Conservation (phyloP, 2,329 filamentous ascomycete genomes). For the Sporothrix inflata region DNA sequence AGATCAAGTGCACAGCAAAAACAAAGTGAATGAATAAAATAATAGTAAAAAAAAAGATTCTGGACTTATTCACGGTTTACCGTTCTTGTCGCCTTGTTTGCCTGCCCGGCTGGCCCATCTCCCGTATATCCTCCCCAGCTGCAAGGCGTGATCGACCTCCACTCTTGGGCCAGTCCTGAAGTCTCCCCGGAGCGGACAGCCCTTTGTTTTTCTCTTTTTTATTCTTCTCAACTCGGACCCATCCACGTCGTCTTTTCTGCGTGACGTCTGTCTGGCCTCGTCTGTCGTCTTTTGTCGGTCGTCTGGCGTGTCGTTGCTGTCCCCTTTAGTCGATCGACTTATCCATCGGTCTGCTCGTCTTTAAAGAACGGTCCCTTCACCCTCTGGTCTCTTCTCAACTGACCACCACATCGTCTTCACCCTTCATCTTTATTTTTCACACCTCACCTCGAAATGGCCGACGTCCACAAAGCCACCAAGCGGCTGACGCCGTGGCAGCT, state of each 20-base stretch:
- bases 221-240: background rate
- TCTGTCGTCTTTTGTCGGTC: background rate
- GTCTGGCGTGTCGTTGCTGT: background rate
- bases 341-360: background rate
- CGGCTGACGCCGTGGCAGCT: constrained; percentile 33
- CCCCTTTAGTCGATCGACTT: no score
- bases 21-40: background rate
- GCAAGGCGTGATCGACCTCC: constrained; percentile 29
- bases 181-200: no score
- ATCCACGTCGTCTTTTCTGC: background rate
- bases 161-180: constrained; percentile 9
- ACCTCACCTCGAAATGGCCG: background rate
- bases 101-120: background rate
- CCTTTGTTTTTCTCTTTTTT: background rate
- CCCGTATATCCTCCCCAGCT: background rate
- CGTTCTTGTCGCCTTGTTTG: background rate
- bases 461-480: constrained; percentile 6
- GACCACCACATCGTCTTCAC: background rate
- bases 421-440: background rate
- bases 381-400: no score
- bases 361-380: background rate
- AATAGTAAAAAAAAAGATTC: background rate
- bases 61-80: background rate
- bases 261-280: background rate
- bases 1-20: no score